Evolutionary conservation across 495 filamentous ascomycete species (phyloP), one percentile per base, ranked within the genome.

Genomic region (Aspergillus heteromorphus): DNA sequence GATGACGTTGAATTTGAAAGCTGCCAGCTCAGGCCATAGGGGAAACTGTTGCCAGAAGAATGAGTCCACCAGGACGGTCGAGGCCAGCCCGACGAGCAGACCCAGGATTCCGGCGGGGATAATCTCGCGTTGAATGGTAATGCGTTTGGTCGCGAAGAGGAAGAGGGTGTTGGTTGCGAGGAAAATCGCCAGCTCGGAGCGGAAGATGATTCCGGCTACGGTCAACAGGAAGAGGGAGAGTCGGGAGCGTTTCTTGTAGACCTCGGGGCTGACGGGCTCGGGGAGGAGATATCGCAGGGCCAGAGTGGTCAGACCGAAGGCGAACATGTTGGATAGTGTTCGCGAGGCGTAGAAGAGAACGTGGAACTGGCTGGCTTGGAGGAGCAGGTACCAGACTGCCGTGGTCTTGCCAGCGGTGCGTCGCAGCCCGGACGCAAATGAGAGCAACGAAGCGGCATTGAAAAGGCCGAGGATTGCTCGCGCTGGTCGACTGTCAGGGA

Each of bases 251-350:
- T 77, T 73, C 20, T 72, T 57, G 64, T 59, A 63, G 49, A 34
- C 65, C 45, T 48, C 65, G 55, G 55, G 59, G 36, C 60, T 68
- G 48, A 56, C 54, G 4, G 73, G 67, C 9, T 71, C 63, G 1
- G 87, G 86, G 5, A 97, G 76, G 40, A 96, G 75, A 55, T 80
- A 79, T n/a, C 83, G 71, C 47, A 90, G 73, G 0, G 92, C 87
- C 13, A 87, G 49, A 0, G 86, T 93, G 21, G 84, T 86, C 14
- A 96, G 70, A 13, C 84, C 82, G 72, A 99, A 92, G 43, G 93
- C 93, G 67, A 97, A 97, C 83, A 93, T 96, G 65, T 99, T 99
- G 4, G 93, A 95, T 25, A 99, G 74, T 1, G 91, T 90, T 49
- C 95, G 79, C 7, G 89, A 95, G 14, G 95, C 89, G 69, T 97